Evolutionary conservation across 2,329 filamentous ascomycete species (phyloP), one percentile per base, ranked within the genome.

Genomic region (Verticillium alfalfae): DNA sequence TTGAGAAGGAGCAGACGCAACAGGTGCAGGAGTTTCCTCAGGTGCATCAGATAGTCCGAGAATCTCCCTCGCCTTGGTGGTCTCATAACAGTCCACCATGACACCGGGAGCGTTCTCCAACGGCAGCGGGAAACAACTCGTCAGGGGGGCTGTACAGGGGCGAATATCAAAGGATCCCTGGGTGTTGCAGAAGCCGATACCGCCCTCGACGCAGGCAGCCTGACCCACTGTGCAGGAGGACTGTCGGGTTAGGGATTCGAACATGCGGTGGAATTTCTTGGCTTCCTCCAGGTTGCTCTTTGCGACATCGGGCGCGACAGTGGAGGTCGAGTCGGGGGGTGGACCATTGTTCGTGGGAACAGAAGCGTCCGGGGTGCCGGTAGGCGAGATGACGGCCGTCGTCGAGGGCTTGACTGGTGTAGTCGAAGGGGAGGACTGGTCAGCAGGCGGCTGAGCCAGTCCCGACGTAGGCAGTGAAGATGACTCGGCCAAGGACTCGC

Each of bases 61-160:
- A 8, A 84, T 72, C 4, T 67, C 70, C 52, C 73, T 67, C 0
- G 82, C 84, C 2, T 72, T 70, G 2, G 68, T 67, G 10, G 71
- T 67, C 57, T 79, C 72, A 34, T 74, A 73, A 64, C 85, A 88
- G 2, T 75, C 77, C 31, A 88, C 72, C 60, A 75, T 69, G 10
- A 84, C 81, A 3, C 83, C 84, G 0, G 68, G 67, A 0, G 75
- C 76, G 12, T 71, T 78, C 41, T 76, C 78, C 76, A 85, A 79
- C 0, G 85, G 85, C 64, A 87, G 70, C 2, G 82, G 85, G 57
- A 79, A 81, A 70, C 85, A 88, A 57, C 73, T 70, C 56, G 71
- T 70, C 10, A 71, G 73, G 1, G 65, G 58, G 0, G 45, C 52
- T 36, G 71, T 73, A 49, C 79, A 79, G 10, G 70, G 63, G 0